Evolutionary conservation across 2,329 filamentous ascomycete genomes (phyloP), one percentile per base, ranked within the genome.

Genomic region (Ophiostoma sp.): DNA sequence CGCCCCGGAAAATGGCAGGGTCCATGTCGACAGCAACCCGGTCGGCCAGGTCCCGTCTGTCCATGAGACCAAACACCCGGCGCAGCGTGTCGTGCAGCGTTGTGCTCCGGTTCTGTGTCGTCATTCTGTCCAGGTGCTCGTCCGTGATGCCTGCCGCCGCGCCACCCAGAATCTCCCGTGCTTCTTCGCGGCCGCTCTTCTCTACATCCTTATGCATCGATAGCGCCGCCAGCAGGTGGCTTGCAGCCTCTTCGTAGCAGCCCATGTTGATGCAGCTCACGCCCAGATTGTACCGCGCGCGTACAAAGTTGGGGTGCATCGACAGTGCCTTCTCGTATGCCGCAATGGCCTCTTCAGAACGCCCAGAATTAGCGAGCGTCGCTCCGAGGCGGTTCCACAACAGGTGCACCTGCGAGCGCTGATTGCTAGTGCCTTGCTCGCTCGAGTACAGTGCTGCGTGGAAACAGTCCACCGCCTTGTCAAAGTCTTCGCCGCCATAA

Each of bases 391-490:
- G 88, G 83, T 99, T 99, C 95, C 95, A 99, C 39, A 99, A 88
- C 27, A 99, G 87, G 77, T 98, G 95, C 1, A 97, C 83, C 80
- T 97, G 93, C 76, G 90, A 89, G 76, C 89, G 88, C 73, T 92
- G 89, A 81, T 97, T 98, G 72, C 89, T 90, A 10, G 88, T 87
- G 71, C 95, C 95, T 48, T 89, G 86, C 79, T 97, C 93, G 0
- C 92, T 93, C 33, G 89, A 92, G 71, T 92, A 91, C 33, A 99
- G 87, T 0, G 96, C 94, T 0, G 94, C 90, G 70, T 90, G 91
- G 86, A 99, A 99, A 83, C 96, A 99, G 83, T 99, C 95, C 52
- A 99, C 94, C 0, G 95, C 95, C 82, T 99, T 99, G 78, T 95
- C 92, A 82, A 97, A 98, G 78, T 98, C 94, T 80, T 99, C 95